Percentiles rank a stretch among this genome's conserved stretches.
Conservation (phyloP, 257 asterid species). For the Rhazya stricta region DNA sequence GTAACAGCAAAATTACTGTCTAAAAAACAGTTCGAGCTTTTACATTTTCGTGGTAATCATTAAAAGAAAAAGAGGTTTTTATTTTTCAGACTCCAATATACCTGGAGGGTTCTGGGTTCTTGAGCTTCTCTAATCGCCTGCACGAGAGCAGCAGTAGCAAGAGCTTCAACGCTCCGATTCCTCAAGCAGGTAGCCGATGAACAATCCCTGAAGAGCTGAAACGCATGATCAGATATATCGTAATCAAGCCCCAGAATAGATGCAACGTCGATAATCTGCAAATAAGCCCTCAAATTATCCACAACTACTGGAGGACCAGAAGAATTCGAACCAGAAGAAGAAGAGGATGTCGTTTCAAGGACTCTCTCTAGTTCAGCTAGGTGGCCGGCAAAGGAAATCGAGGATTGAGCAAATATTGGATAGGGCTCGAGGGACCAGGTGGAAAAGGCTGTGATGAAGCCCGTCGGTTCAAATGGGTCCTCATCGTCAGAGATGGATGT, state of each 20-base stretch:
- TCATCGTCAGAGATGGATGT: slow-evolving; percentile 36
- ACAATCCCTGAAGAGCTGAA: slow-evolving; percentile 96
- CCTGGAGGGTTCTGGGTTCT: slow-evolving; percentile 97
- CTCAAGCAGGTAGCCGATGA: slow-evolving; percentile 90
- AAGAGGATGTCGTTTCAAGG: slow-evolving; percentile 68
- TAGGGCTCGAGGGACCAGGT: slow-evolving; percentile 94
- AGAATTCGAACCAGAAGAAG: slow-evolving; percentile 27
- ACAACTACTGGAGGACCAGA: slow-evolving; percentile 77
- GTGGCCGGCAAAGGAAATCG: slow-evolving; percentile 81
- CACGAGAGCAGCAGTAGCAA: slow-evolving; percentile 93
- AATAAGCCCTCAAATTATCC: slow-evolving; percentile 86
- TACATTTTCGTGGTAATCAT: neutral
- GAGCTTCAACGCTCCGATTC: slow-evolving; percentile 96
- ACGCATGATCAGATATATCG: slow-evolving; percentile 93
- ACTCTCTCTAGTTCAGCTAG: slow-evolving; percentile 94
- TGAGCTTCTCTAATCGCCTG: slow-evolving; percentile 97
- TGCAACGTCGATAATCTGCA: slow-evolving; percentile 94
- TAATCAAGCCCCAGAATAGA: slow-evolving; percentile 76
- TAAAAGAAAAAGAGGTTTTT: neutral
- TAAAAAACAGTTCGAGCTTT: neutral
- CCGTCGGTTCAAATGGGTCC: slow-evolving; percentile 88
- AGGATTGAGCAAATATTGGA: slow-evolving; percentile 72
- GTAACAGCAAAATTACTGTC: neutral
- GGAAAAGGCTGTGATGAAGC: slow-evolving; percentile 91
- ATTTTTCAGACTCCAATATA: slow-evolving; percentile 9